Evolutionary conservation across 2,329 filamentous ascomycete species (phyloP).

Genomic region (Neonectria hederae): DNA sequence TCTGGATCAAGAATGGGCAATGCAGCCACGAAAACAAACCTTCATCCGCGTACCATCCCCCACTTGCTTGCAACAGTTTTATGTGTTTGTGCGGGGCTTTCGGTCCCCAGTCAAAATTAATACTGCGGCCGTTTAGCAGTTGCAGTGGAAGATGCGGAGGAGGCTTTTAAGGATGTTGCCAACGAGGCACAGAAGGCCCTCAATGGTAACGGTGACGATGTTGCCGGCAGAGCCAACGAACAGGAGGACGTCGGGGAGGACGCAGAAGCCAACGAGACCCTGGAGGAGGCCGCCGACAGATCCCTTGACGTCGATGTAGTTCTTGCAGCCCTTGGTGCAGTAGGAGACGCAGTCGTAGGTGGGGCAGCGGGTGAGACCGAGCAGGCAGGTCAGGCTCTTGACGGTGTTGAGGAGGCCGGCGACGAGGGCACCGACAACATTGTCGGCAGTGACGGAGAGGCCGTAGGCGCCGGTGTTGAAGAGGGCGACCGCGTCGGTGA

Average conservation of each 20-base stretch:
- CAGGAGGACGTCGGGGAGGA: constrained; percentile 46
- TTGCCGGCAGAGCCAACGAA: constrained; percentile 38
- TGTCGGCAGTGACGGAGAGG: constrained; percentile 38
- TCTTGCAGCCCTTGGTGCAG: constrained; percentile 51
- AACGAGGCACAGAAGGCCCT: constrained; percentile 47
- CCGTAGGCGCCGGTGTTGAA: constrained; percentile 51
- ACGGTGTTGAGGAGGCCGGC: constrained; percentile 39
- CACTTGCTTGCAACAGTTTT: not conserved
- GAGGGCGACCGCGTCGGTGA: constrained; percentile 46
- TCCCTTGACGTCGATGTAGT: constrained; percentile 48
- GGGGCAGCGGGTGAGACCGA: constrained; percentile 46
- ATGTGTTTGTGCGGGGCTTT: not conserved
- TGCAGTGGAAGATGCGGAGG: constrained; percentile 46
- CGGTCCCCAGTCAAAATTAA: not conserved
- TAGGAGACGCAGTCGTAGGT: constrained; percentile 51
- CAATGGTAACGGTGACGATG: constrained; percentile 41
- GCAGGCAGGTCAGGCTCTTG: constrained; percentile 41
- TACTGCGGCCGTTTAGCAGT: constrained; percentile 40
- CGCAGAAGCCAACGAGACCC: constrained; percentile 45
- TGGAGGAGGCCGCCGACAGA: constrained; percentile 43
- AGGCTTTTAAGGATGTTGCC: constrained; percentile 44
- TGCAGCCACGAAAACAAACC: constrained; percentile 3
- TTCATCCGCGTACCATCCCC: not conserved
- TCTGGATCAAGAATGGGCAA: constrained; percentile 1
- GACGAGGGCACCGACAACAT: constrained; percentile 41